These are phyloP conservation scores for Pecoramyces ruminantium DNA, from an alignment of 192 early-diverging fungal genomes.

Conservation along the genomic window DNA sequence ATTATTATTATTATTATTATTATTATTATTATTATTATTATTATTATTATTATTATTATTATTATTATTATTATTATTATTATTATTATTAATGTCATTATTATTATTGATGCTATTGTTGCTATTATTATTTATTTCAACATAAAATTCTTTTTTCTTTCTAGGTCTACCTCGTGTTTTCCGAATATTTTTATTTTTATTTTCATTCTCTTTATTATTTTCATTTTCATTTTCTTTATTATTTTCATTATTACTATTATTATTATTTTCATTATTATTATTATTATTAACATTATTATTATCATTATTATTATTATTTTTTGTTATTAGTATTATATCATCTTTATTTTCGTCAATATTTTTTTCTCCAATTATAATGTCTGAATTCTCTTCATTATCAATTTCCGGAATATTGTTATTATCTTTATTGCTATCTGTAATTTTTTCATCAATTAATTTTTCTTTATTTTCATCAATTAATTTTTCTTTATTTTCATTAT, in stretches of 20 bases:
- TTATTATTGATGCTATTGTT: too few species aligned
- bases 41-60: neutral
- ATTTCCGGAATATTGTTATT: too few species aligned
- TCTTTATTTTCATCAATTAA: too few species aligned
- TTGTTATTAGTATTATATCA: neutral
- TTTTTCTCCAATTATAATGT: too few species aligned
- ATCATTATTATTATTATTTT: neutral
- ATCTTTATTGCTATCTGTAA: too few species aligned
- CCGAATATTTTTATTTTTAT: neutral
- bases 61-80: neutral
- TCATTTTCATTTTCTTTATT: neutral
- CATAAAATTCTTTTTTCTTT: too few species aligned
- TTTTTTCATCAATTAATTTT: too few species aligned
- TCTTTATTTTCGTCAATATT: too few species aligned
- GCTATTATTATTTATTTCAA: too few species aligned
- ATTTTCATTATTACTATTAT: neutral
- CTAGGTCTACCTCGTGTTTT: too few species aligned
- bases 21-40: neutral
- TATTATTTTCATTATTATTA: neutral
- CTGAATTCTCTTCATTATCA: too few species aligned
- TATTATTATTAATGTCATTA: neutral
- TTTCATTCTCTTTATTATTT: neutral
- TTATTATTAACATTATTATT: neutral
- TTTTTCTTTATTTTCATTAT: too few species aligned
- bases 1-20: neutral